A percentile compares a stretch with the other conserved stretches of the same genome.
Evolutionary conservation across 2,329 filamentous ascomycete species (phyloP).

Genomic region (Fonsecaea pugnacius): DNA sequence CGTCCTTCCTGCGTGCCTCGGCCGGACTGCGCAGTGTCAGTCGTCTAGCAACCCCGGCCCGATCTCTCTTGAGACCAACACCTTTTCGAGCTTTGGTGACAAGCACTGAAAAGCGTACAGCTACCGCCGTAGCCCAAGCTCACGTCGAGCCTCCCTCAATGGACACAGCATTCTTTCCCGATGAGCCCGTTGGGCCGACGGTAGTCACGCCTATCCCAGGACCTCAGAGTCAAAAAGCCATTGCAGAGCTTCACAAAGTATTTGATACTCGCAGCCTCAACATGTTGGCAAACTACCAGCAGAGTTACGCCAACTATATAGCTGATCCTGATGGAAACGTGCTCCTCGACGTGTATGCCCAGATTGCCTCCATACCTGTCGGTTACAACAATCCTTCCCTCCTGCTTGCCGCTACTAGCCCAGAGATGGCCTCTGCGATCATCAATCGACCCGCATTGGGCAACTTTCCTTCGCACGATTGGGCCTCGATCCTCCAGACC

Average conservation of each 20-base stretch:
- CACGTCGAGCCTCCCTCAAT: conserved; percentile 19
- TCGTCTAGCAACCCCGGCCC: conserved; percentile 21
- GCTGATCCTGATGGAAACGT: conserved; percentile 57
- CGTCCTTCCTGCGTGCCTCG: conserved; percentile 25
- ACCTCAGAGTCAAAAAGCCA: conserved; percentile 70
- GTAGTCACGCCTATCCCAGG: conserved; percentile 71
- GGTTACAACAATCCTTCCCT: conserved; percentile 89
- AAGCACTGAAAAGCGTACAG: conserved; percentile 24
- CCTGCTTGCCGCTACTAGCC: conserved; percentile 69
- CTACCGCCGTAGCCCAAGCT: conserved; percentile 29
- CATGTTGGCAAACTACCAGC: conserved; percentile 76
- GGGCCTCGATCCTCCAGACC: conserved; percentile 76
- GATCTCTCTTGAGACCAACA: conserved; percentile 19
- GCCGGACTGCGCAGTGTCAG: conserved; percentile 24
- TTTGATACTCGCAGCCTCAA: conserved; percentile 87
- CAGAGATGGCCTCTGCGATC: conserved; percentile 77
- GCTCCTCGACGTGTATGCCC: conserved; percentile 64
- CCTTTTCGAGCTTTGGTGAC: conserved; percentile 27
- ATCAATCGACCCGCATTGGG: conserved; percentile 75
- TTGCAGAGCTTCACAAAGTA: conserved; percentile 73
- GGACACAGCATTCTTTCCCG: conserved; percentile 59
- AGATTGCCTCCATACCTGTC: conserved; percentile 90
- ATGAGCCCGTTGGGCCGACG: conserved; percentile 62
- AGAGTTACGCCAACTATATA: conserved; percentile 77
- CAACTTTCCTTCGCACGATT: conserved; percentile 87